A percentile compares a stretch with the other conserved stretches of the same genome.
phyloP scores from a whole-genome alignment of 1,284 basidiomycete genomes.

The Cutaneotrichosporon sp. region DNA sequence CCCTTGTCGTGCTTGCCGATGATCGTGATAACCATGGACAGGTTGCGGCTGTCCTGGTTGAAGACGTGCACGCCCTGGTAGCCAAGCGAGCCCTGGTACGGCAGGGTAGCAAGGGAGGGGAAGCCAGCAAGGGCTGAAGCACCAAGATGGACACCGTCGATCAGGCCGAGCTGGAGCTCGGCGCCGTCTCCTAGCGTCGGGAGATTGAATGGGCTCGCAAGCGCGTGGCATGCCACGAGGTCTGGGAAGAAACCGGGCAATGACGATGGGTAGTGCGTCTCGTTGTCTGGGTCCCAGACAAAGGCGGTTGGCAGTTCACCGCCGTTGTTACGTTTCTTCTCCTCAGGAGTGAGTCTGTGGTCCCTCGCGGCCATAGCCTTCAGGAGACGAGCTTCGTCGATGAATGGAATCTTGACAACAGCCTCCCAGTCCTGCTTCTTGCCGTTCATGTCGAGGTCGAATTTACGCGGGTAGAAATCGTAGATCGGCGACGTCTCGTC shows the following conservation, averaged over 20 bases:
- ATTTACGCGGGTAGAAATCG: slow-evolving; percentile 89
- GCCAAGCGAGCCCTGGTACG: slow-evolving; percentile 69
- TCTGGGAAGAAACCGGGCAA: slow-evolving; percentile 92
- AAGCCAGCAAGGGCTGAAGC: slow-evolving; percentile 87
- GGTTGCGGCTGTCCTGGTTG: slow-evolving; percentile 80
- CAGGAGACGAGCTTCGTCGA: slow-evolving; percentile 75
- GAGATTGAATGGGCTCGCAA: slow-evolving; percentile 73
- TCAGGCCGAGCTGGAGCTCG: slow-evolving; percentile 77
- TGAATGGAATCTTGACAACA: slow-evolving; percentile 98
- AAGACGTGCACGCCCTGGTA: slow-evolving; percentile 92
- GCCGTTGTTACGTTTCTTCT: slow-evolving; percentile 69
- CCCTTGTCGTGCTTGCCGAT: slow-evolving; percentile 64
- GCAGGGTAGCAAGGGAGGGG: slow-evolving; percentile 86
- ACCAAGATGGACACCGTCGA: slow-evolving; percentile 84
- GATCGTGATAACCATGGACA: slow-evolving; percentile 86
- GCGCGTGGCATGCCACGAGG: slow-evolving; percentile 73
- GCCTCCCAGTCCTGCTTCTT: slow-evolving; percentile 99
- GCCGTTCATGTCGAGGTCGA: slow-evolving; percentile 91
- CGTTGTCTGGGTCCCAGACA: slow-evolving; percentile 60
- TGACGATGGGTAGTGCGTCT: slow-evolving; percentile 76
- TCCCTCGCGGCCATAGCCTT: slow-evolving; percentile 80
- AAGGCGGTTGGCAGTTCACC: slow-evolving; percentile 74
- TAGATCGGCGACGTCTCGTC: slow-evolving; percentile 80
- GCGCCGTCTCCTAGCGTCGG: slow-evolving; percentile 78
- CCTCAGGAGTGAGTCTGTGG: slow-evolving; percentile 69